These are phyloP conservation scores for Tolypocladium ovalisporum DNA, from an alignment of 2,329 filamentous ascomycete species.

Conservation along the genomic window DNA sequence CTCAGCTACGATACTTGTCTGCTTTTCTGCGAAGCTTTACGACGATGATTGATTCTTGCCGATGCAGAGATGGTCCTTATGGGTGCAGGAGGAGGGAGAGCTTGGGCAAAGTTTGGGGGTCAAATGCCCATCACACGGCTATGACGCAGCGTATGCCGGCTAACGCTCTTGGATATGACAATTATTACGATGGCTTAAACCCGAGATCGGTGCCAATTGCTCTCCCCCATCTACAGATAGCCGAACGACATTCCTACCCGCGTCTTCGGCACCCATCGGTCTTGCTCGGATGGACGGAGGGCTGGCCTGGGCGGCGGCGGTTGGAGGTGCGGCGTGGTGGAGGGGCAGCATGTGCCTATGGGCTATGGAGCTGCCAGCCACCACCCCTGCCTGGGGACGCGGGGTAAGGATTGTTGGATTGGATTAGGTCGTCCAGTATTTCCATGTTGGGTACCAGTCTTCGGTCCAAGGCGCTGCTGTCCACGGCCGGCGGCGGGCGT, in stretches of 20 bases:
- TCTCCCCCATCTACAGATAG: not conserved
- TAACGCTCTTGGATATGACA: not conserved
- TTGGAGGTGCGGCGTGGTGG: not conserved
- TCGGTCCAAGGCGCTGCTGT: too few species aligned
- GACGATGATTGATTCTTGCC: not conserved
- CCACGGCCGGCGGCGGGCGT: not conserved
- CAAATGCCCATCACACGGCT: not conserved
- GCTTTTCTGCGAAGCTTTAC: not conserved
- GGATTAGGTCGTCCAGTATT: too few species aligned
- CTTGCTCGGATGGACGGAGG: conserved; percentile 23
- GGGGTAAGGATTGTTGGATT: not conserved
- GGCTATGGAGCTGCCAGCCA: not conserved
- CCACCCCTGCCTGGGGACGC: not conserved
- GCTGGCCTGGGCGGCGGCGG: not conserved
- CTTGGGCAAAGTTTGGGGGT: not conserved
- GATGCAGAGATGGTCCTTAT: not conserved
- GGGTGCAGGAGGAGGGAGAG: not conserved
- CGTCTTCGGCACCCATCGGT: conserved; percentile 21
- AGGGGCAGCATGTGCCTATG: not conserved
- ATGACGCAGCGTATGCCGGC: not conserved
- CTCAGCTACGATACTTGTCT: not conserved
- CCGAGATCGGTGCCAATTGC: not conserved
- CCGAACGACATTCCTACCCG: not conserved
- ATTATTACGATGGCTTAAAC: not conserved
- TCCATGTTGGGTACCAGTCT: too few species aligned